Conservation (phyloP, 2,329 filamentous ascomycete genomes). For the Hypoxylon sp. region DNA sequence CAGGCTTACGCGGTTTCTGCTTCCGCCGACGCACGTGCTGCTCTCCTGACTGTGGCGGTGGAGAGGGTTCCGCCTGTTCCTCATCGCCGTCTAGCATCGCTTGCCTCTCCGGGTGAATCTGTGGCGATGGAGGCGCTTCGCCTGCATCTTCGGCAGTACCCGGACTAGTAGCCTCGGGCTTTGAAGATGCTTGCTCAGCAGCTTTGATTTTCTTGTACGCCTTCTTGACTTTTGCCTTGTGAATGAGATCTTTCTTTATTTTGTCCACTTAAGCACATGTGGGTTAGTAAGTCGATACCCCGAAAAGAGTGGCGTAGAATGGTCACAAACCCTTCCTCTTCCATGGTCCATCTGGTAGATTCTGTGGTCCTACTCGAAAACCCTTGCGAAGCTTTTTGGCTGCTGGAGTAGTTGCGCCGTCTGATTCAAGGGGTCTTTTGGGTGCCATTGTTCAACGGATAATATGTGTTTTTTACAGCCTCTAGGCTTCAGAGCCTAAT, state of each 20-base stretch:
- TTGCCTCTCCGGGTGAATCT: conserved; percentile 60
- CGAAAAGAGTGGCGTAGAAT: conserved; percentile 9
- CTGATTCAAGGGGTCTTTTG: conserved; percentile 68
- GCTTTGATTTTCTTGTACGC: conserved; percentile 90
- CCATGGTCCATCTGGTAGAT: conserved; percentile 91
- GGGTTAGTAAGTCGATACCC: conserved; percentile 22
- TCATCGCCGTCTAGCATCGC: conserved; percentile 57
- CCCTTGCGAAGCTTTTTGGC: conserved; percentile 74
- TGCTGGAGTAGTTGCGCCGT: conserved; percentile 55
- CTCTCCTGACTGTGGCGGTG: conserved; percentile 33
- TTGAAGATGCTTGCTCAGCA: conserved; percentile 53
- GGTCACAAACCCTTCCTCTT: conserved; percentile 74
- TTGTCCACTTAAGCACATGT: conserved; percentile 74
- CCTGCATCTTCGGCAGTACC: conserved; percentile 42
- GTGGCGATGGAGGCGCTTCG: conserved; percentile 38
- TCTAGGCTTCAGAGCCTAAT: not conserved
- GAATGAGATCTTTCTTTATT: conserved; percentile 90
- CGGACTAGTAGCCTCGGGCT: conserved; percentile 40
- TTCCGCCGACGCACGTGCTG: conserved; percentile 48
- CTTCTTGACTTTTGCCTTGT: conserved; percentile 94
- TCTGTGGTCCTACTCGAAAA: conserved; percentile 89
- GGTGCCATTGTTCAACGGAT: conserved; percentile 64
- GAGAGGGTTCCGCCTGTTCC: conserved; percentile 32
- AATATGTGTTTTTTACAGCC: not conserved
- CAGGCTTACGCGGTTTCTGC: conserved; percentile 64